A percentile compares a stretch with the other conserved stretches of the same genome.
phyloP scores from a whole-genome alignment of 2,329 filamentous ascomycete genomes.

The Coleophoma eucalyptorum region DNA sequence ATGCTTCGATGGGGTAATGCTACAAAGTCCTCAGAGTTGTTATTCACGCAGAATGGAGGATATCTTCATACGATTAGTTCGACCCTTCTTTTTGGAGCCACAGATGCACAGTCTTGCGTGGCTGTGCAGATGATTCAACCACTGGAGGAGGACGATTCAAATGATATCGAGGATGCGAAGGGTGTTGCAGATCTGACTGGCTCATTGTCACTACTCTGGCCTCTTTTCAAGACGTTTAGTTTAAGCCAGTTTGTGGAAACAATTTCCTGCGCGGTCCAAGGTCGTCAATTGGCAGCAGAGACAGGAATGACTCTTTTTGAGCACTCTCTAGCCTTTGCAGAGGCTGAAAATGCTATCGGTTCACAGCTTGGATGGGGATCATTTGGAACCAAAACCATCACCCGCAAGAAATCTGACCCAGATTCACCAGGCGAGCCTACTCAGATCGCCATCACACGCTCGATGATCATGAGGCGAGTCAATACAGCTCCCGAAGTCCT shows the following conservation, averaged over 20 bases:
- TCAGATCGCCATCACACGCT: constrained; percentile 50
- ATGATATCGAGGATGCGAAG: constrained; percentile 7
- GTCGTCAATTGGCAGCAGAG: constrained; percentile 74
- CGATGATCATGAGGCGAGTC: constrained; percentile 71
- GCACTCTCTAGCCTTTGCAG: constrained; percentile 91
- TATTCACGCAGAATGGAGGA: constrained; percentile 66
- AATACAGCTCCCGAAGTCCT: constrained; percentile 90
- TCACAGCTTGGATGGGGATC: constrained; percentile 72
- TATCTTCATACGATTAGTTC: constrained; percentile 72
- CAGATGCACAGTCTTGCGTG: constrained; percentile 70
- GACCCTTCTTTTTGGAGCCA: constrained; percentile 66
- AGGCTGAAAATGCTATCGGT: constrained; percentile 84
- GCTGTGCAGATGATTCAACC: constrained; percentile 68
- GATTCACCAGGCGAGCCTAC: constrained; percentile 21
- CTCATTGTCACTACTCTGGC: constrained; percentile 75
- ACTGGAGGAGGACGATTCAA: constrained; percentile 38
- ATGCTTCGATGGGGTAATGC: constrained; percentile 66
- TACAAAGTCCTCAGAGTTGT: constrained; percentile 60
- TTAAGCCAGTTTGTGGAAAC: constrained; percentile 87
- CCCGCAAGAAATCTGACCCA: constrained; percentile 12
- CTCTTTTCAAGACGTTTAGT: constrained; percentile 66
- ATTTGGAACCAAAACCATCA: constrained; percentile 29
- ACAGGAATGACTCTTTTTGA: constrained; percentile 97
- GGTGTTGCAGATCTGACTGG: constrained; percentile 40
- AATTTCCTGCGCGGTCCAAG: constrained; percentile 82